phyloP scores from a whole-genome alignment of 164 flowering plant species.

The Protea cynaroides region DNA sequence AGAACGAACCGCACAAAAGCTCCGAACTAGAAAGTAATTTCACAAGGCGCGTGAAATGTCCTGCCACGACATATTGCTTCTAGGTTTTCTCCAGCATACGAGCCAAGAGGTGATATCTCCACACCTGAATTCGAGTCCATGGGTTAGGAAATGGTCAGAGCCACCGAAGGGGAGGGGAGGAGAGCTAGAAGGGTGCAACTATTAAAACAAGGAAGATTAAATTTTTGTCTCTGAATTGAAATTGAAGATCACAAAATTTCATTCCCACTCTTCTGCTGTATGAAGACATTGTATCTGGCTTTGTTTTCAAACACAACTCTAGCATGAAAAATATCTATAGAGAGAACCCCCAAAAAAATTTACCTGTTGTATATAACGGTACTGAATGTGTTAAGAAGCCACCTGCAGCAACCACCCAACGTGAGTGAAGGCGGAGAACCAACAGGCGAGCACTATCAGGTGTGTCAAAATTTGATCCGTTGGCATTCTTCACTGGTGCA shows the following conservation, averaged over 20 bases:
- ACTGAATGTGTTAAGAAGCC: conserved; percentile 96
- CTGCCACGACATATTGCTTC: conserved; percentile 95
- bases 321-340: too few species aligned
- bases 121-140: conserved; percentile 47
- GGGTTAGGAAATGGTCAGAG: too few species aligned
- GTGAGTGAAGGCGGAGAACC: conserved; percentile 85
- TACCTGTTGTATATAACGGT: conserved; percentile 89
- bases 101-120: conserved; percentile 90
- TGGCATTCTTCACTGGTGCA: conserved; percentile 97
- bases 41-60: conserved; percentile 98
- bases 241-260: too few species aligned
- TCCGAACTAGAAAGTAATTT: conserved; percentile 60
- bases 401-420: conserved; percentile 97
- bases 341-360: not conserved
- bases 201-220: too few species aligned
- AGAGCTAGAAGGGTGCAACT: not conserved
- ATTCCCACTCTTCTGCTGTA: too few species aligned
- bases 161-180: not conserved
- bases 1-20: conserved; percentile 1
- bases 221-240: too few species aligned
- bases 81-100: conserved; percentile 95
- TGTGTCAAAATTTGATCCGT: conserved; percentile 81
- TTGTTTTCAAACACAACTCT: too few species aligned
- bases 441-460: conserved; percentile 91
- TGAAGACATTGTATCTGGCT: too few species aligned